Percentiles rank a stretch among this genome's conserved stretches.
phyloP scores from a whole-genome alignment of 352 stramenopile genomes.

The Globisporangium sylvaticum region DNA sequence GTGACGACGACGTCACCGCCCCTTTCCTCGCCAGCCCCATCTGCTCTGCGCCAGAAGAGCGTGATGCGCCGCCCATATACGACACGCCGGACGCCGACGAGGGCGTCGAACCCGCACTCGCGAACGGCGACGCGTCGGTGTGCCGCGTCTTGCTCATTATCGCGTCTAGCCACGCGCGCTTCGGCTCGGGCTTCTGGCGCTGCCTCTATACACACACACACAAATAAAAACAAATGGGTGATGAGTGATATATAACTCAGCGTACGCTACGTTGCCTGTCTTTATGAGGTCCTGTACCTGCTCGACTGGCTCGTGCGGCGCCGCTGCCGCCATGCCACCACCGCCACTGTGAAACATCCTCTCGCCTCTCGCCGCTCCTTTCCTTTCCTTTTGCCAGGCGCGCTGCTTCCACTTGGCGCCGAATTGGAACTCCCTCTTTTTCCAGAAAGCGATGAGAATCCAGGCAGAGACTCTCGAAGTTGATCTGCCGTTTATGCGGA shows the following conservation, averaged over 20 bases:
- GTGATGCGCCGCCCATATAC: neutral
- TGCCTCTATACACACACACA: neutral
- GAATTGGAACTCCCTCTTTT: neutral
- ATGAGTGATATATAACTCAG: neutral
- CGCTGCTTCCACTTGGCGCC: neutral
- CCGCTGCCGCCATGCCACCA: neutral
- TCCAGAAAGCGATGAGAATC: neutral
- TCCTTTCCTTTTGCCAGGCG: neutral
- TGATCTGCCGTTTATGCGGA: too few relatives aligned
- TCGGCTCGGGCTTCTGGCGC: slow-evolving; percentile 32
- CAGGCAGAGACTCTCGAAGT: too few relatives aligned
- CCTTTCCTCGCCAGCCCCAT: neutral
- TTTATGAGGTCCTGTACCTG: neutral
- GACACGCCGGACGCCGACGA: slow-evolving; percentile 1
- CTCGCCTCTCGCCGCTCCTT: neutral
- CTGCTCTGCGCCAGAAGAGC: neutral
- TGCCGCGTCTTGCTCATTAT: slow-evolving; percentile 65
- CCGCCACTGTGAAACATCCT: slow-evolving; percentile 6
- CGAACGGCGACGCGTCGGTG: slow-evolving; percentile 14
- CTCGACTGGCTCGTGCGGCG: slow-evolving; percentile 3
- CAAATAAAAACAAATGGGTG: neutral
- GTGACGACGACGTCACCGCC: neutral
- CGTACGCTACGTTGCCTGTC: neutral
- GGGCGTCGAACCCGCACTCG: slow-evolving; percentile 13
- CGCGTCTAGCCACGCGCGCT: slow-evolving; percentile 66